These are phyloP conservation scores for Solanum rostratum DNA, from an alignment of 257 asterid species.

Conservation along the genomic window DNA sequence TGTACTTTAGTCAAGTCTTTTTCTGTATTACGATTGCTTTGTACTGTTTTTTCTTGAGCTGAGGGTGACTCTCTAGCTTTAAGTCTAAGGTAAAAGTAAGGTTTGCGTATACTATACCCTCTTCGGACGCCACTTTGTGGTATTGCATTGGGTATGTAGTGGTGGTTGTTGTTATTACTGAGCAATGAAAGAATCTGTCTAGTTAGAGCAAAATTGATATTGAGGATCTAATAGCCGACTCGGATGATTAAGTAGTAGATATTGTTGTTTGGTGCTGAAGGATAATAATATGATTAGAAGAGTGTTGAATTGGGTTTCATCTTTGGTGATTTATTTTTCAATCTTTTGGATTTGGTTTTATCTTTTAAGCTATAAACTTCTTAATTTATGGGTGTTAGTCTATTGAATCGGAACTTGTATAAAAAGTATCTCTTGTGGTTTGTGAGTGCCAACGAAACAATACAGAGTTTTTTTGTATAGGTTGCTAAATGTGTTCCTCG, in stretches of 20 bases:
- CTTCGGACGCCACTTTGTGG: not conserved
- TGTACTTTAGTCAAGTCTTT: not conserved
- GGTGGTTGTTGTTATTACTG: not conserved
- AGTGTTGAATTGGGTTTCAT: not conserved
- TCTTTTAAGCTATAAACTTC: not conserved
- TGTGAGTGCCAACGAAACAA: not conserved
- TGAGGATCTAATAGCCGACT: not conserved
- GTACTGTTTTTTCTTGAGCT: not conserved
- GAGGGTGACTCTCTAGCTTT: not conserved
- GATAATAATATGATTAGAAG: not conserved
- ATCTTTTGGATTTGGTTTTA: not conserved
- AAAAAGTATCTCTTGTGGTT: not conserved
- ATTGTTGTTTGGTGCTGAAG: not conserved
- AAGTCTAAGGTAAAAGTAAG: not conserved
- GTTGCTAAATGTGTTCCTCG: not conserved
- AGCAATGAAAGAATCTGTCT: not conserved
- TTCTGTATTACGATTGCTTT: not conserved
- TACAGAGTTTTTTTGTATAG: not conserved
- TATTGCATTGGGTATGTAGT: not conserved
- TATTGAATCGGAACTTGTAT: not conserved
- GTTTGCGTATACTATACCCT: not conserved
- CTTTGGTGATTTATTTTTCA: not conserved
- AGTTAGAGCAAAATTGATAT: not conserved
- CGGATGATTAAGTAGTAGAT: not conserved
- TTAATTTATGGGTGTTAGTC: not conserved